A percentile compares a stretch with the other conserved stretches of the same genome.
phyloP scores from a whole-genome alignment of 805 yeast species.

The Wickerhamomyces mucosus region DNA sequence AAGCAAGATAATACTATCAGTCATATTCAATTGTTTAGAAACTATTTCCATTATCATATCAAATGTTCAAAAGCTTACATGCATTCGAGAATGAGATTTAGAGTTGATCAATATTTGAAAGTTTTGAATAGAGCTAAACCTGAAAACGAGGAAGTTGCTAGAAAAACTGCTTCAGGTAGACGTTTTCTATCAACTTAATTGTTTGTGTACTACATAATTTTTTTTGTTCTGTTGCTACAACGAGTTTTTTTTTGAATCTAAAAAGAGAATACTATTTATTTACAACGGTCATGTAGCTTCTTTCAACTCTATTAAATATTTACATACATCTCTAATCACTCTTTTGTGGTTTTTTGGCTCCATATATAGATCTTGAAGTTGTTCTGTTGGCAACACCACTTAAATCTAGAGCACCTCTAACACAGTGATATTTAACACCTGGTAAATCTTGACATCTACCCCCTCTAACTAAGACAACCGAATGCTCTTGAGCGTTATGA shows the following conservation, averaged over 20 bases:
- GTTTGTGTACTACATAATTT: conserved; percentile 1
- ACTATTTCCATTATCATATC: conserved; percentile 97
- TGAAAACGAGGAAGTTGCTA: conserved; percentile 63
- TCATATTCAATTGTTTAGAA: conserved; percentile 87
- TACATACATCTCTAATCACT: not conserved
- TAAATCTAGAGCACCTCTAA: conserved; percentile 88
- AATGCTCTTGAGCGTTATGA: conserved; percentile 96
- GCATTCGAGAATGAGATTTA: conserved; percentile 96
- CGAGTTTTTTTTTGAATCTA: too few species aligned
- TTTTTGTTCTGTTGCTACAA: too few species aligned
- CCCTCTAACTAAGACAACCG: conserved; percentile 94
- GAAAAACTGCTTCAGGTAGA: conserved; percentile 25
- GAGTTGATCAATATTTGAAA: conserved; percentile 90
- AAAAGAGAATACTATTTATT: not conserved
- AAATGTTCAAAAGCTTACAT: conserved; percentile 96
- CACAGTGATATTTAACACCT: conserved; percentile 91
- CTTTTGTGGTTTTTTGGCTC: conserved; percentile 74
- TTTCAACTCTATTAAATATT: too few species aligned
- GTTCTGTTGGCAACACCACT: conserved; percentile 92
- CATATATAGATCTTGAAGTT: conserved; percentile 87
- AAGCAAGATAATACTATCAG: conserved; percentile 82
- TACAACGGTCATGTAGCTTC: not conserved
- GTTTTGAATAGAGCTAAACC: conserved; percentile 95
- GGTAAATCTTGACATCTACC: conserved; percentile 98
- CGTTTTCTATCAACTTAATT: conserved; percentile 15